Evolutionary conservation across 441 rosid genomes (phyloP).

Genomic region (Omphalea diandra): DNA sequence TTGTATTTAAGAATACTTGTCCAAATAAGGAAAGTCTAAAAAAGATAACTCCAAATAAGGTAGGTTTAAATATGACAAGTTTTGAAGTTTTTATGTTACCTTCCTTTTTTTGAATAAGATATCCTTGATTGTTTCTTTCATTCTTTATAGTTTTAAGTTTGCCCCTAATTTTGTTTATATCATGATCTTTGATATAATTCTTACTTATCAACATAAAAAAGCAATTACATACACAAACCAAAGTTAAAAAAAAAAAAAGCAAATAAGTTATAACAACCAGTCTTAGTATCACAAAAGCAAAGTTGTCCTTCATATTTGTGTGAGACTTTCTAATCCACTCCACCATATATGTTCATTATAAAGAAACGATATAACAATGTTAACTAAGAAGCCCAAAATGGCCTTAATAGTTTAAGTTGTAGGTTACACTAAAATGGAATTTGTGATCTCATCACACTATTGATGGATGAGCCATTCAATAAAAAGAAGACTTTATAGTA

Average conservation of each 20-base stretch:
- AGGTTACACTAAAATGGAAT: not conserved
- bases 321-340: constrained; percentile 34
- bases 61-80: too few species aligned
- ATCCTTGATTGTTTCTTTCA: too few species aligned
- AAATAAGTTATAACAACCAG: constrained; percentile 36
- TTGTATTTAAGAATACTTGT: too few species aligned
- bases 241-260: constrained; percentile 39
- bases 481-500: constrained; percentile 38
- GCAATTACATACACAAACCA: constrained; percentile 8
- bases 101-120: too few species aligned
- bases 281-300: constrained; percentile 34
- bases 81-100: too few species aligned
- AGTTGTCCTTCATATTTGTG: constrained; percentile 11
- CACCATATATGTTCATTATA: constrained; percentile 9
- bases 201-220: constrained; percentile 22
- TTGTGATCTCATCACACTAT: not conserved
- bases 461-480: constrained; percentile 19
- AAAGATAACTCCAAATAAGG: too few species aligned
- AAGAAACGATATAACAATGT: constrained; percentile 22
- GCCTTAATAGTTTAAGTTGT: not conserved
- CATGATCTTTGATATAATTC: constrained; percentile 17
- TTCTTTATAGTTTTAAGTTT: too few species aligned
- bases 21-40: too few species aligned
- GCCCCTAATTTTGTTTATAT: too few species aligned
- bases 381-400: constrained; percentile 8